phyloP scores from a whole-genome alignment of 208 protist species.

The Endotrypanum monterogeii region DNA sequence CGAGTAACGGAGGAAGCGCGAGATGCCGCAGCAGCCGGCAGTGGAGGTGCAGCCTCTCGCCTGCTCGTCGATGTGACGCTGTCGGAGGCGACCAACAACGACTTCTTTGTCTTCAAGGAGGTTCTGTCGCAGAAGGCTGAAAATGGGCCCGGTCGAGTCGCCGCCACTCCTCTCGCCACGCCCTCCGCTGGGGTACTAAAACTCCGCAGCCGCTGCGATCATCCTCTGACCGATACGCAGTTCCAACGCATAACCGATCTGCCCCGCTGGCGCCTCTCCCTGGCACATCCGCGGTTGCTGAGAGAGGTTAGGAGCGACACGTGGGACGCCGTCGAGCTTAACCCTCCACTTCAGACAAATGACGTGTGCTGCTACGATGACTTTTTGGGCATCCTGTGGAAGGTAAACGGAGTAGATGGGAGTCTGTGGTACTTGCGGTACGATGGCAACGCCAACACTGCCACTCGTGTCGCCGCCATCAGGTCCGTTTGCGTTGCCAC shows the following conservation, averaged over 20 bases:
- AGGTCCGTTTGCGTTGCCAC: slow-evolving; percentile 13
- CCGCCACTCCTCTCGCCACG: background rate
- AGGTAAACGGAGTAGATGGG: slow-evolving; percentile 12
- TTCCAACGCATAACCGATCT: slow-evolving; percentile 17
- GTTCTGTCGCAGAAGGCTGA: slow-evolving; percentile 10
- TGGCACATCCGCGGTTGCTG: slow-evolving; percentile 12
- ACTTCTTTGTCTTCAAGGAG: slow-evolving; percentile 58
- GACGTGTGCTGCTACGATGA: slow-evolving; percentile 30
- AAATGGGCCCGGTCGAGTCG: background rate
- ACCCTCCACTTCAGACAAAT: slow-evolving; percentile 1
- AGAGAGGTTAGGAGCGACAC: slow-evolving; percentile 5
- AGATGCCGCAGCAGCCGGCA: background rate
- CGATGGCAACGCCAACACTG: background rate
- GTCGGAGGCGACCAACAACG: slow-evolving; percentile 42
- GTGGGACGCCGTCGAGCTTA: slow-evolving; percentile 14
- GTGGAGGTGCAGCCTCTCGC: background rate
- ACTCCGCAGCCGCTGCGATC: background rate
- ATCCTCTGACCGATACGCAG: slow-evolving; percentile 20
- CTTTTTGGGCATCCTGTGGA: slow-evolving; percentile 22
- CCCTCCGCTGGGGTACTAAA: background rate
- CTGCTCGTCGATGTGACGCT: slow-evolving; percentile 21
- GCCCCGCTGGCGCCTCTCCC: slow-evolving; percentile 15
- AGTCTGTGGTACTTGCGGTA: slow-evolving; percentile 8
- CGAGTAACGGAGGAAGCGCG: slow-evolving; percentile 14
- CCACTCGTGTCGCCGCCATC: background rate